Percentiles rank a stretch among this genome's conserved stretches.
Conservation (phyloP, 2,329 filamentous ascomycete genomes). For the Stachybotrys elegans region DNA sequence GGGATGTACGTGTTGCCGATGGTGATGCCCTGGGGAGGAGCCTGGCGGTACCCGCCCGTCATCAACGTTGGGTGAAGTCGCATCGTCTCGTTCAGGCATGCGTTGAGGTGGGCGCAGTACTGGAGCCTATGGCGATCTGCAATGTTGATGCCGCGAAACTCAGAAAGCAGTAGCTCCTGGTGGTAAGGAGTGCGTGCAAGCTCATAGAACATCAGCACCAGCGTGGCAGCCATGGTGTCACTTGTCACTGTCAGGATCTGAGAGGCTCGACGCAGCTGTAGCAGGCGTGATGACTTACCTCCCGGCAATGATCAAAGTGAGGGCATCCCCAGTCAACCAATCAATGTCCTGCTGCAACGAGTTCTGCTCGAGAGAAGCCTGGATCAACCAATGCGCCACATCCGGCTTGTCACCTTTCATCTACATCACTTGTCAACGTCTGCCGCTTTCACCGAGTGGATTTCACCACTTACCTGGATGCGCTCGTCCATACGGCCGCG, state of each 20-base stretch:
- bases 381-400: neutral
- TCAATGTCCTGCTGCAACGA: neutral
- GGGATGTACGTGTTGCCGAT: constrained; percentile 7
- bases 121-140: constrained; percentile 11
- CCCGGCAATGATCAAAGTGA: constrained; percentile 16
- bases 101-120: constrained; percentile 16
- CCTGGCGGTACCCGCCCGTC: constrained; percentile 14
- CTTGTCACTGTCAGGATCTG: constrained; percentile 7
- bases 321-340: constrained; percentile 10
- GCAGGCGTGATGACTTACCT: constrained; percentile 7
- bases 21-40: constrained; percentile 9
- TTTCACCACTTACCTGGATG: constrained; percentile 3
- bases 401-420: neutral
- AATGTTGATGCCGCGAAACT: constrained; percentile 11
- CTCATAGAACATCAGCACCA: constrained; percentile 12
- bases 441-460: neutral
- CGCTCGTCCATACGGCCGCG: constrained; percentile 11
- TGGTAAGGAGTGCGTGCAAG: constrained; percentile 13
- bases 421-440: neutral
- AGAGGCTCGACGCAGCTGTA: neutral
- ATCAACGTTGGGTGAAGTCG: constrained; percentile 16
- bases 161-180: constrained; percentile 1
- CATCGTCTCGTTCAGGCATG: constrained; percentile 15
- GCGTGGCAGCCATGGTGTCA: constrained; percentile 12
- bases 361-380: neutral